Base-by-base conservation (phyloP, 331 rosid species). In the Dryas integrifolia region DNA sequence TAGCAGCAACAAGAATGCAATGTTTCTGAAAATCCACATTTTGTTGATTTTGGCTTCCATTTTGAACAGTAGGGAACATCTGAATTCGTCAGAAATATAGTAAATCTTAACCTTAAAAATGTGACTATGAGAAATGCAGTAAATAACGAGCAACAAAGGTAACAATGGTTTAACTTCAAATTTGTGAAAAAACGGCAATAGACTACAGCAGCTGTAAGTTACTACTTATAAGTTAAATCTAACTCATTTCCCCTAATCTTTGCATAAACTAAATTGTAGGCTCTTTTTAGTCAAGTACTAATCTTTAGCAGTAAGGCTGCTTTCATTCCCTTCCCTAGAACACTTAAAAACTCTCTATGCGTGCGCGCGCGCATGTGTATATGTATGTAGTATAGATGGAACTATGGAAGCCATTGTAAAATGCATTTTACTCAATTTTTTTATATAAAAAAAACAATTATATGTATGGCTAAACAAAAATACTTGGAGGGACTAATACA, bases 1-100 rank as follows among this genome's bases (percentile, higher is more conserved):
- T 95, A 5, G 99, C 96, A 60, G 96, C 87, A 82, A 95, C 73
- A 77, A 95, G 93, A 83, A 95, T 76, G 75, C 99, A 95, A 72
- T 95, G 99, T 85, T 80, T 92, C 66, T 91, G 92, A 82, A 70
- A 61, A 72, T 95, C 97, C 85, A 82, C 73, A 79, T 70, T 95
- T 77, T 86, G 97, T 80, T 84, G 97, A 90, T 72, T 87, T 71
- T 84, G 84, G 66, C 70, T 85, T 77, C 96, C 97, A 79, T 80
- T 90, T 91, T 80, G 93, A 65, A 75, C 58, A 70, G 55, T 82
- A 40, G 93, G 85, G 74, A 95, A 88, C 99, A 95, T 95, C 99
- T 91, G 83, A 58, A 40, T 76, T 80, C 77, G 73, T 72, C 39
- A 74, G 73, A 69, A 72, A 48, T 70, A 63, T 52, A 38, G 12